Evolutionary conservation across 306 rosid species (phyloP).

Genomic region (Prunus salicina): DNA sequence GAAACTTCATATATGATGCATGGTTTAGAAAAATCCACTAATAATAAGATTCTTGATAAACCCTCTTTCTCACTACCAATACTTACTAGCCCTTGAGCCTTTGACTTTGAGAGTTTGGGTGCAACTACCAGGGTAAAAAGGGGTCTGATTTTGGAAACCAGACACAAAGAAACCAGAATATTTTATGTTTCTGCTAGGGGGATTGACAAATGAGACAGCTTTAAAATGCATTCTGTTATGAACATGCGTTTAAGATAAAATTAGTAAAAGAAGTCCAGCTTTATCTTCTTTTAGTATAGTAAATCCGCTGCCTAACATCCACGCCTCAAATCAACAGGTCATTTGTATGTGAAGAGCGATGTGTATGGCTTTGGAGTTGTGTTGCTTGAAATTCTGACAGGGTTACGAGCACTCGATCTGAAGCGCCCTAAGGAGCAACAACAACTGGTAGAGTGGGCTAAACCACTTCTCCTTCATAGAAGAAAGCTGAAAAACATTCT

Average conservation of each 20-base stretch:
- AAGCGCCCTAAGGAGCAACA: conserved; percentile 45
- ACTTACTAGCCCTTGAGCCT: too few relatives aligned
- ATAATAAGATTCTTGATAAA: too few relatives aligned
- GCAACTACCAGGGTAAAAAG: too few relatives aligned
- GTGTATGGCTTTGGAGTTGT: conserved; percentile 93
- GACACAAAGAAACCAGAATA: too few relatives aligned
- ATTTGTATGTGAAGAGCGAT: conserved; percentile 83
- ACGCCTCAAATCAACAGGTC: conserved; percentile 49
- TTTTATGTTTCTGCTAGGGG: too few relatives aligned
- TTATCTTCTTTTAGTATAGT: too few relatives aligned
- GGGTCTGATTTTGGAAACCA: too few relatives aligned
- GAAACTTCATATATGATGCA: background rate
- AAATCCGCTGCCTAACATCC: conserved; percentile 1
- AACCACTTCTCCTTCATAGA: conserved; percentile 44
- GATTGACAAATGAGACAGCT: too few relatives aligned
- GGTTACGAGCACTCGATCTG: conserved; percentile 55
- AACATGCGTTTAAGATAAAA: background rate
- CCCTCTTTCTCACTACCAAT: too few relatives aligned
- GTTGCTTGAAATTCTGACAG: conserved; percentile 77
- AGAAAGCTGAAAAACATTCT: conserved; percentile 47
- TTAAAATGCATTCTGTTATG: too few relatives aligned
- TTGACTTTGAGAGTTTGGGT: too few relatives aligned
- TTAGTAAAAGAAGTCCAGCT: background rate
- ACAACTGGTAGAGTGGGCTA: conserved; percentile 69
- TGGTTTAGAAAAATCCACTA: background rate